phyloP scores from a whole-genome alignment of 2,329 filamentous ascomycete species.

The Aureobasidium sp. region DNA sequence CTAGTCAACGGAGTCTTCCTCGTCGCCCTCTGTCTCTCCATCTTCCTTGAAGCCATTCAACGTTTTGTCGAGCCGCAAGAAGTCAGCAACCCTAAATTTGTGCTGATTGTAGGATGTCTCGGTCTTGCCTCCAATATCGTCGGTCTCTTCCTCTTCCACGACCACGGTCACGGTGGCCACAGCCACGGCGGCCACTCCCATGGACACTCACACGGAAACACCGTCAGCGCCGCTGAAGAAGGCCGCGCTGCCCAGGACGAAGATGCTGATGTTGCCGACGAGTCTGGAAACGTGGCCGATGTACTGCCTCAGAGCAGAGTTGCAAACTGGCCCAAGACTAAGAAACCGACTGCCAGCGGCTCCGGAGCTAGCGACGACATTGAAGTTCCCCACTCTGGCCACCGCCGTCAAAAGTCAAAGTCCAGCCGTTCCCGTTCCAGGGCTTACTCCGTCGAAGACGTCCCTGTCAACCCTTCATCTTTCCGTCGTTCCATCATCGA shows the following conservation, averaged over 20 bases:
- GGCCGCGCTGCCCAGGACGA: conserved; percentile 43
- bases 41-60: conserved; percentile 92
- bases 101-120: conserved; percentile 79
- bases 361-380: conserved; percentile 21
- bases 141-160: conserved; percentile 84
- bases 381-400: conserved; percentile 20
- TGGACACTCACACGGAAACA: conserved; percentile 23
- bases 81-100: conserved; percentile 75
- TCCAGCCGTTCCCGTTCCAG: conserved; percentile 53
- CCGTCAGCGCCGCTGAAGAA: conserved; percentile 38
- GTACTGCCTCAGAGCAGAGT: conserved; percentile 55
- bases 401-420: conserved; percentile 44
- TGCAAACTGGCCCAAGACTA: conserved; percentile 37
- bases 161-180: conserved; percentile 62
- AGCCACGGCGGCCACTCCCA: conserved; percentile 56
- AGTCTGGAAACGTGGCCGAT: conserved; percentile 51
- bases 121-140: conserved; percentile 83
- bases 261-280: conserved; percentile 41
- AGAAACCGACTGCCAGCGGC: conserved; percentile 2
- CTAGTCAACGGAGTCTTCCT: conserved; percentile 97
- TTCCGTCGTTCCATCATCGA: conserved; percentile 90
- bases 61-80: conserved; percentile 86
- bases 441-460: conserved; percentile 52
- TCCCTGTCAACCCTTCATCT: conserved; percentile 80
- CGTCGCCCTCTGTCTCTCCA: conserved; percentile 90